Percentiles rank a stretch among this genome's conserved stretches.
Conservation (phyloP, 2,329 filamentous ascomycete genomes). For the Colletotrichum tropicicola region DNA sequence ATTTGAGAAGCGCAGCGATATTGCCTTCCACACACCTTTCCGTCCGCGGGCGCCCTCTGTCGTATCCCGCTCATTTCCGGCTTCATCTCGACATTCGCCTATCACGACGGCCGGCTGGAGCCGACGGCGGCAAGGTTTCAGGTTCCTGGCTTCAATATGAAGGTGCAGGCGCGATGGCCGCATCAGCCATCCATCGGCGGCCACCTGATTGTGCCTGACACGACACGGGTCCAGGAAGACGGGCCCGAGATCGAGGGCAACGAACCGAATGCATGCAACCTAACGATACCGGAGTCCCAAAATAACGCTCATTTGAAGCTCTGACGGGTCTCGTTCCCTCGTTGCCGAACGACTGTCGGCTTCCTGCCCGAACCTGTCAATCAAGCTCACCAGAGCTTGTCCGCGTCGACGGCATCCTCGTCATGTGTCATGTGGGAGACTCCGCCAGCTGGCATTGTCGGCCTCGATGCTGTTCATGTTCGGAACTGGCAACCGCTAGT, state of each 20-base stretch:
- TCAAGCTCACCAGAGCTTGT: not conserved
- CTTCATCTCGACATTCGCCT: not conserved
- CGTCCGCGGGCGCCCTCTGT: not conserved
- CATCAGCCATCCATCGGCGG: not conserved
- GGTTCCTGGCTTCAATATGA: not conserved
- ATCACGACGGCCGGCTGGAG: conserved; percentile 10
- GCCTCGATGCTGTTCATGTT: not conserved
- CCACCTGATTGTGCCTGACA: not conserved
- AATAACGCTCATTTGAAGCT: not conserved
- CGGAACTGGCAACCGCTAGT: conserved; percentile 1
- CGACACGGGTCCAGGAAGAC: conserved; percentile 2
- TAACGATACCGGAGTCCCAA: not conserved
- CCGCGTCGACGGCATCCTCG: not conserved
- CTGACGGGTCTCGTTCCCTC: conserved; percentile 18
- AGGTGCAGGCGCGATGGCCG: not conserved
- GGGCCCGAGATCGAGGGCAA: conserved; percentile 19
- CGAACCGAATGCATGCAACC: conserved; percentile 9
- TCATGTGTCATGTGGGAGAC: not conserved
- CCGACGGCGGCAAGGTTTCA: conserved; percentile 4
- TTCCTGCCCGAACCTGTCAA: not conserved
- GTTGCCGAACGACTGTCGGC: conserved; percentile 22
- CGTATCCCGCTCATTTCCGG: conserved; percentile 15
- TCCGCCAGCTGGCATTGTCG: not conserved
- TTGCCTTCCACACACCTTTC: conserved; percentile 1
- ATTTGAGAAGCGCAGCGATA: conserved; percentile 4